A percentile compares a stretch with the other conserved stretches of the same genome.
Conservation (phyloP, 352 stramenopile species). For the Phytophthora constricta region DNA sequence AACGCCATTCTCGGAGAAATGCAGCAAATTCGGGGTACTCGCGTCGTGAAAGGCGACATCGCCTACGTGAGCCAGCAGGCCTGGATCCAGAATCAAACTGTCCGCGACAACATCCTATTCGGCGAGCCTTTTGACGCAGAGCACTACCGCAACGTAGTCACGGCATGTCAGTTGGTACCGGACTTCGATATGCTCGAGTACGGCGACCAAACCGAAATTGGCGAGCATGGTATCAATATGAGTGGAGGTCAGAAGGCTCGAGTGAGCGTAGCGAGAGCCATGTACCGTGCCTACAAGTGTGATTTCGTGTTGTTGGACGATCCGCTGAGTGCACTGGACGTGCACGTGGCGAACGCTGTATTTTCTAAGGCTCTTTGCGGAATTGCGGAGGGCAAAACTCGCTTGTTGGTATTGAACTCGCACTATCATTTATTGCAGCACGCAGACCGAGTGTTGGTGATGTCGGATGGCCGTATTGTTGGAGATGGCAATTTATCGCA, state of each 20-base stretch:
- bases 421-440: conserved; percentile 89
- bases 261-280: conserved; percentile 54
- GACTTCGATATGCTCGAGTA: conserved; percentile 80
- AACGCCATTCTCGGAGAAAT: conserved; percentile 60
- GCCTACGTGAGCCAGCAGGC: conserved; percentile 53
- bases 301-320: conserved; percentile 69
- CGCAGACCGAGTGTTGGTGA: conserved; percentile 57
- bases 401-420: conserved; percentile 93
- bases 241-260: conserved; percentile 82
- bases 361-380: conserved; percentile 87
- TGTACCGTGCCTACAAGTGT: conserved; percentile 56
- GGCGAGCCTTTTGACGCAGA: conserved; percentile 39
- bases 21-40: conserved; percentile 20
- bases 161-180: conserved; percentile 75
- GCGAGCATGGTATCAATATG: conserved; percentile 83
- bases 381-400: conserved; percentile 64
- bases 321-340: conserved; percentile 66
- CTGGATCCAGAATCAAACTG: conserved; percentile 52
- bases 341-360: conserved; percentile 92
- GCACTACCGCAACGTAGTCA: conserved; percentile 57
- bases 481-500: conserved; percentile 79
- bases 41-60: conserved; percentile 31
- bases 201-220: conserved; percentile 94
- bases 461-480: conserved; percentile 78
- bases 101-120: conserved; percentile 64